Conservation (phyloP, 495 filamentous ascomycete species). For the Darksidea phi region DNA sequence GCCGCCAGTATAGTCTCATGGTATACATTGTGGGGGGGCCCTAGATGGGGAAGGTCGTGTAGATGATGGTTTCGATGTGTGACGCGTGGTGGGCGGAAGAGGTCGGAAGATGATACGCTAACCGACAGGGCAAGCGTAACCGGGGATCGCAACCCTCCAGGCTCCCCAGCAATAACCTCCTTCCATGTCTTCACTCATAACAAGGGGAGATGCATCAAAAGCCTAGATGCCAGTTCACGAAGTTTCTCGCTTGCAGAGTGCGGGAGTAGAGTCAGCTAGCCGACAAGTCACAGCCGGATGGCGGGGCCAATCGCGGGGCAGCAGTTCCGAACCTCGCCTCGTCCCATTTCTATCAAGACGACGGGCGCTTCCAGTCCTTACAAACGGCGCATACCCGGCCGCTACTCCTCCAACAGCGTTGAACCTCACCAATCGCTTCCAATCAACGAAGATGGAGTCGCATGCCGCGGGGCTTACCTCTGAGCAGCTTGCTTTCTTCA, state of each 20-base stretch:
- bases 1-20: neutral
- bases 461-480: constrained; percentile 58
- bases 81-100: neutral
- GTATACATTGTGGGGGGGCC: neutral
- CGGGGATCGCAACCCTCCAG: no score
- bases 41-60: no score
- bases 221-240: neutral
- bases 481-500: constrained; percentile 68
- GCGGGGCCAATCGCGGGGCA: constrained; percentile 18
- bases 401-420: neutral
- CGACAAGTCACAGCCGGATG: neutral
- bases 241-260: no score
- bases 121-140: no score
- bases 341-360: neutral
- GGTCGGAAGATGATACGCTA: no score
- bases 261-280: no score
- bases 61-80: no score
- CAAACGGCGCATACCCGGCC: neutral
- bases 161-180: no score
- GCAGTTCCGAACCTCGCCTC: neutral
- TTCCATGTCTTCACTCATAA: neutral
- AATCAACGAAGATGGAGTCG: neutral
- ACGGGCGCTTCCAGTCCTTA: constrained; percentile 13
- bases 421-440: neutral
- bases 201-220: neutral